Conservation (phyloP, 2,329 filamentous ascomycete genomes). For the Cryphonectria parasitica region DNA sequence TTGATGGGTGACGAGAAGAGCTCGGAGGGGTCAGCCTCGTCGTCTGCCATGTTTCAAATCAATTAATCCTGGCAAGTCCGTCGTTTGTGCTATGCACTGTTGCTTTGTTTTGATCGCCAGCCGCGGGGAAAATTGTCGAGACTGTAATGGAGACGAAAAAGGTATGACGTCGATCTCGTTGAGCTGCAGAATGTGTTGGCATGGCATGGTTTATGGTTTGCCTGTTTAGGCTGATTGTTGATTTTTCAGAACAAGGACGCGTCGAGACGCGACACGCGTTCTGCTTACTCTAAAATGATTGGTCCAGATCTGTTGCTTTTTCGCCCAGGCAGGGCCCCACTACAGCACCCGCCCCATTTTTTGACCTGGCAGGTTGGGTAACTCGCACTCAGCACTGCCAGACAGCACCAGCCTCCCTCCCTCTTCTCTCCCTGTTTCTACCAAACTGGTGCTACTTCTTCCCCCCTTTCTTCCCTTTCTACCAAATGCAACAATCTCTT, state of each 20-base stretch:
- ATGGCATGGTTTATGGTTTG: neutral
- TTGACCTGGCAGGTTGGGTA: neutral
- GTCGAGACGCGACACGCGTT: constrained; percentile 10
- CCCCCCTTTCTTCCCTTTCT: neutral
- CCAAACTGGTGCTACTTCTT: neutral
- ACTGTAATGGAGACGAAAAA: neutral
- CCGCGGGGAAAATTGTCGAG: neutral
- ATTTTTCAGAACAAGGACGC: constrained; percentile 3
- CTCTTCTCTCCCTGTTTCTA: neutral
- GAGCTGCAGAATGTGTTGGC: constrained; percentile 3
- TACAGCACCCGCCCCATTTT: neutral
- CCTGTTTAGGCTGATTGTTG: neutral
- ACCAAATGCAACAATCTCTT: neutral
- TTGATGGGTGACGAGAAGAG: constrained; percentile 40
- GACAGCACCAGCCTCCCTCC: neutral
- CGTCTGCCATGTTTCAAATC: constrained; percentile 47
- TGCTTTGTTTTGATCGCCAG: neutral
- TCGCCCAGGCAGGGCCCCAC: neutral
- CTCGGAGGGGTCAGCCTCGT: constrained; percentile 48
- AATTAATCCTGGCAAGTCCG: constrained; percentile 2
- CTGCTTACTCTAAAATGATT: neutral
- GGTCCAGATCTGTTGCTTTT: neutral
- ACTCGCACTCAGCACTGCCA: neutral
- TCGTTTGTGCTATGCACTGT: neutral
- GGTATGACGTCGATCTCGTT: constrained; percentile 1